Evolutionary conservation across 2,329 filamentous ascomycete species (phyloP).

Genomic region (Sporothrix curviconia): DNA sequence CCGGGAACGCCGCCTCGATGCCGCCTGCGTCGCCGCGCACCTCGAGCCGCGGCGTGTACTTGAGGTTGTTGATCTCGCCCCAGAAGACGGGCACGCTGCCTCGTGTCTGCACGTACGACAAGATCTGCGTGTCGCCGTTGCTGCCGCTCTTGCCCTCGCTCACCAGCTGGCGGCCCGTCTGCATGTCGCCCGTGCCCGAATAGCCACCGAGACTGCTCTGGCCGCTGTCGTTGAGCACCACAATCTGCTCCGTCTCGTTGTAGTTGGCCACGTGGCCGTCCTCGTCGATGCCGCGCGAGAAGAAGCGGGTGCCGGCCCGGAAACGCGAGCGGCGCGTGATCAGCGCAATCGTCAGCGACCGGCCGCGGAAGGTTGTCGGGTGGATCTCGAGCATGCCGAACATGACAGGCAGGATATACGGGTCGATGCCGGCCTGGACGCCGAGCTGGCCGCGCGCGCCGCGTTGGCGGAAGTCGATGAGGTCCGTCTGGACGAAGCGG

Average conservation of each 20-base stretch:
- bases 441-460: constrained; percentile 58
- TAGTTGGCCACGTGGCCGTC: constrained; percentile 95
- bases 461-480: constrained; percentile 76
- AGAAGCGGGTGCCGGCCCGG: constrained; percentile 86
- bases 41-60: constrained; percentile 86
- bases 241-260: constrained; percentile 93
- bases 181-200: constrained; percentile 67
- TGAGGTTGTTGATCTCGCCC: constrained; percentile 89
- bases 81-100: constrained; percentile 95
- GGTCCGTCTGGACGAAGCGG: constrained; percentile 79
- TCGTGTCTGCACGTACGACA: constrained; percentile 93
- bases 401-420: constrained; percentile 91
- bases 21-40: constrained; percentile 79
- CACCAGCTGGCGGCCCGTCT: constrained; percentile 59
- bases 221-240: constrained; percentile 77
- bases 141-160: constrained; percentile 39
- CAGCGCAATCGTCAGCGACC: constrained; percentile 74
- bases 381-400: constrained; percentile 93
- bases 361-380: constrained; percentile 77
- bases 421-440: constrained; percentile 71
- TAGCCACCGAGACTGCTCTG: constrained; percentile 70
- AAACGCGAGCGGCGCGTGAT: constrained; percentile 86
- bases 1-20: constrained; percentile 70
- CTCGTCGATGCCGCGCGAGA: constrained; percentile 89
- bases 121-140: constrained; percentile 67